Evolutionary conservation across 768 basidiomycete species (phyloP), one percentile per base, ranked within the genome.

Genomic region (Suillus hirtellus): DNA sequence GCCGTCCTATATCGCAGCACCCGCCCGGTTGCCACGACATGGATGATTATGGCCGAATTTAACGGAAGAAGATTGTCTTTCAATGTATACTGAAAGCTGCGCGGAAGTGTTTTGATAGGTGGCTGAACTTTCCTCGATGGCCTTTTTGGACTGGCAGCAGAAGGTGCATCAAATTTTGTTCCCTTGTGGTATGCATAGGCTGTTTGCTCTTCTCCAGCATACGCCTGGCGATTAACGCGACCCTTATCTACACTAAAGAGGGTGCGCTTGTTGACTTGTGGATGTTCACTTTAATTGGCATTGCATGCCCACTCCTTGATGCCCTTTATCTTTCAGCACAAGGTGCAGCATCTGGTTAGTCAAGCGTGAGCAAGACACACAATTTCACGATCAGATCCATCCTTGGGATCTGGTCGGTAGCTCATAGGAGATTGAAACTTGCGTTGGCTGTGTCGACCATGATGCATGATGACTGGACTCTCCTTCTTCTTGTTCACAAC

Each of bases 401-500:
- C 4, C 72, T 81, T 42, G 80, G 80, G 4, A 68, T 84, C 31
- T 19, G 69, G 70, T 46, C 60, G 58, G 47, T 80, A 75, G 69
- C 70, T 73, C 14, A 40, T 82, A 35, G 80, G 7, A 82, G 83
- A 7, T 72, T 83, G 63, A 83, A 82, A 67, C 69, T 79, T 50
- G 78, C 81, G 19, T 77, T 84, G 68, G 78, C 80, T 11, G 50
- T 75, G 15, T 83, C 80, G 3, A 83, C 83, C 0, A 66, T 73
- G 15, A 66, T 84, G 38, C 0, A 66, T 73, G 15, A 66, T 84
- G 38, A 82, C 80, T 0, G 78, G 76, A 9, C 63, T 84, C 43
- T 84, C 83, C 69, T 69, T 84, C 64, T 84, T 83, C 71, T 72
- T 82, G 50, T 84, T 83, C 73, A 84, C 83, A 47, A 82, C 80